Conservation (phyloP, 306 rosid species). For the Herpetospermum pedunculosum region DNA sequence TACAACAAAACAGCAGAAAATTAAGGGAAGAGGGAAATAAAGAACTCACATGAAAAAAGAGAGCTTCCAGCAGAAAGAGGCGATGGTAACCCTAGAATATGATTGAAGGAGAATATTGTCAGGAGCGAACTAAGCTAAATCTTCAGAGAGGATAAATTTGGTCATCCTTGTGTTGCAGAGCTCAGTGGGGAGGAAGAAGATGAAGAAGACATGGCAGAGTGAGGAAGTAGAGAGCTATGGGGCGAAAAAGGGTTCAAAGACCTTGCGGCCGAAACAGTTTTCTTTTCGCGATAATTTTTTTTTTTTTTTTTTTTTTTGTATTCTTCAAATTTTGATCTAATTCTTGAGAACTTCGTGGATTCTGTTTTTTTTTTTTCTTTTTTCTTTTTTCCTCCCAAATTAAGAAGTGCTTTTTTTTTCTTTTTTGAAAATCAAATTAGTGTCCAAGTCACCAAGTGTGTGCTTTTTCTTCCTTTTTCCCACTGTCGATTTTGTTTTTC, state of each 20-base stretch:
- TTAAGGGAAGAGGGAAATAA: background rate
- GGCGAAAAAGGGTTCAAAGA: slow-evolving; percentile 3
- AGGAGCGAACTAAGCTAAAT: background rate
- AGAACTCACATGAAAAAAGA: slow-evolving; percentile 1
- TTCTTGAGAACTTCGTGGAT: background rate
- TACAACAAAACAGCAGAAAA: background rate
- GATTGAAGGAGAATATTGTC: background rate
- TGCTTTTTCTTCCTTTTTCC: background rate
- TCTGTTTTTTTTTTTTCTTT: background rate
- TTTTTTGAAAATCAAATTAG: background rate
- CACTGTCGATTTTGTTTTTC: too few species aligned
- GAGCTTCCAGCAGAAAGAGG: background rate
- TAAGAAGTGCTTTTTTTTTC: too few species aligned
- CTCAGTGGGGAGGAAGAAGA: background rate
- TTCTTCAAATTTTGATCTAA: background rate
- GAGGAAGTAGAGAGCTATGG: background rate
- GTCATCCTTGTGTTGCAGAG: background rate
- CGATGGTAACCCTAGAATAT: background rate
- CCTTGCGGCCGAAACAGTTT: background rate
- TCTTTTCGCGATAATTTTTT: background rate
- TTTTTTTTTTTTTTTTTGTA: background rate
- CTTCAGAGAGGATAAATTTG: background rate
- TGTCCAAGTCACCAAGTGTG: background rate
- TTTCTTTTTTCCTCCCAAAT: background rate
- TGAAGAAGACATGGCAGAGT: too few species aligned